Conservation (phyloP, 2,329 filamentous ascomycete species). For the Mollisiaceae sp. region DNA sequence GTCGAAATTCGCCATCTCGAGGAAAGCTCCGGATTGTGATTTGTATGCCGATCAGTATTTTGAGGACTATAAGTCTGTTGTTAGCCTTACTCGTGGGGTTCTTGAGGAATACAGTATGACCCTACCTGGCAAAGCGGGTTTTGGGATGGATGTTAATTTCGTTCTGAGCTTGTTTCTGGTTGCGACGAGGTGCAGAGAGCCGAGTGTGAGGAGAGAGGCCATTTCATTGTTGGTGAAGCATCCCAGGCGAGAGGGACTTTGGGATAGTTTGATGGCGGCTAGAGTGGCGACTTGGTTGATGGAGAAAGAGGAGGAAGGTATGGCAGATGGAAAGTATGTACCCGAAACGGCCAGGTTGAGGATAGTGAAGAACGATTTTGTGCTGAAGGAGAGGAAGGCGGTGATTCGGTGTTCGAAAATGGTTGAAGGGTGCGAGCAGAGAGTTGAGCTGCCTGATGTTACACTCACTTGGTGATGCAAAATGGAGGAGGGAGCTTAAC, state of each 20-base stretch:
- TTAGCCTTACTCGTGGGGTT: constrained; percentile 5
- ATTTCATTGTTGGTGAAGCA: constrained; percentile 15
- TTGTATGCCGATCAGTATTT: constrained; percentile 14
- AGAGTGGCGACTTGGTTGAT: constrained; percentile 17
- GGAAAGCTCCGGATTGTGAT: neutral
- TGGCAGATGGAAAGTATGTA: constrained; percentile 11
- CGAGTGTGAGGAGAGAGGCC: constrained; percentile 9
- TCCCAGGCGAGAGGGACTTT: constrained; percentile 20
- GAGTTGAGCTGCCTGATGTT: constrained; percentile 13
- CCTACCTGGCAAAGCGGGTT: constrained; percentile 7
- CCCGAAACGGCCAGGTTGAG: constrained; percentile 18
- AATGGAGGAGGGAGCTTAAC: neutral
- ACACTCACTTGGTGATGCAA: constrained; percentile 16
- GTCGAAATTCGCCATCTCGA: constrained; percentile 3
- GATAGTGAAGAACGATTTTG: constrained; percentile 21
- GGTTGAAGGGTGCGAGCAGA: constrained; percentile 4
- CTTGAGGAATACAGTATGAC: constrained; percentile 9
- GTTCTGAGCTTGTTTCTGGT: constrained; percentile 17
- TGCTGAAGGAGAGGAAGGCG: constrained; percentile 19
- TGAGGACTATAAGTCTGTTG: constrained; percentile 10
- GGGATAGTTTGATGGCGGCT: constrained; percentile 21
- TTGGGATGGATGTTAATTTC: constrained; percentile 15
- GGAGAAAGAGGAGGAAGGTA: constrained; percentile 19
- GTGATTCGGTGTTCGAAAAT: constrained; percentile 15
- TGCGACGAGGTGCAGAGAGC: constrained; percentile 11